Base-by-base conservation (phyloP, 371 early-diverging fungal genomes). In the Mucor plumbeus region DNA sequence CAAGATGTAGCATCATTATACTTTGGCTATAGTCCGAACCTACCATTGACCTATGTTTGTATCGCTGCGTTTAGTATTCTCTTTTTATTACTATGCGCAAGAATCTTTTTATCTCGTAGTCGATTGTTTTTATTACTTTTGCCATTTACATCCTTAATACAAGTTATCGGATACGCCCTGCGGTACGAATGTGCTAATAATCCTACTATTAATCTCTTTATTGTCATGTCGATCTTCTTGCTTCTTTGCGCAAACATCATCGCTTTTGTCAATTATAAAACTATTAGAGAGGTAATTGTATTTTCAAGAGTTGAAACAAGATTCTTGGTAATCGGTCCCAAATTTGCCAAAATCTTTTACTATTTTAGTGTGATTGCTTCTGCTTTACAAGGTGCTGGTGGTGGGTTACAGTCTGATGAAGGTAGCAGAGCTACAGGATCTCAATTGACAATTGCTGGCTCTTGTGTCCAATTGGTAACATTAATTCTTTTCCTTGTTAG, bases 21-120 rank as follows among this genome's bases (percentile, higher is more conserved):
- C 40, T 58, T 58, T 58, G 59, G 59, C 36, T 64, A 64, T 35
- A n/a, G 17, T 4, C 64, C 64, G 14, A 55, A 40, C 17, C 56
- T 21, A 17, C 19, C 43, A 11, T 6, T 44, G 10, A 41, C 41
- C 11, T 64, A 56, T 8, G 64, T 64, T 44, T 36, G 43, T 10
- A 41, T 64, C 10, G 36, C 35, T 34, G 35, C 56, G 2, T 64
- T 64, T 56, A 31, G 34, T 7, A 13, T 64, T 4, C 43, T 64
- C 0, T 38, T 53, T 34, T 15, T 56, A n/a, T 39, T n/a, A 17
- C 13, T 58, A 8, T 35, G 13, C 17, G 3, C 13, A 13, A 14
- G 59, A 19, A 11, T 58, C 0, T 34, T 56, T 34, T 11, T 41
- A 6, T 17, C 56, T 8, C 14, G n/a, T 5, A 55, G 56, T 33